phyloP scores from a whole-genome alignment of 176 grass and related monocot species.

The Bolboschoenus planiculmis region DNA sequence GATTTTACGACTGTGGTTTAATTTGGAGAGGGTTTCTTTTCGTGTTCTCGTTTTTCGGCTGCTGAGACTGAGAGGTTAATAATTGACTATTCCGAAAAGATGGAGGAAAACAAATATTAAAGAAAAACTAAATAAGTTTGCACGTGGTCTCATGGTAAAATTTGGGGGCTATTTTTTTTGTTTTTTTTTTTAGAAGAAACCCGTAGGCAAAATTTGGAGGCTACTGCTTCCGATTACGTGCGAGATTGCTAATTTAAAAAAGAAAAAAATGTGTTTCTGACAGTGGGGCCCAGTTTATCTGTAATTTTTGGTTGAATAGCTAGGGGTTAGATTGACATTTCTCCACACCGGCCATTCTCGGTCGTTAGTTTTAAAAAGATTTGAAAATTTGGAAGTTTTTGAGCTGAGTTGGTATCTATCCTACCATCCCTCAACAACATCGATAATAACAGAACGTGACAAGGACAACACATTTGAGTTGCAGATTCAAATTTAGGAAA shows the following conservation, averaged over 20 bases:
- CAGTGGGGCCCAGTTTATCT: neutral
- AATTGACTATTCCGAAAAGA: neutral
- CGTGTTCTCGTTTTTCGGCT: neutral
- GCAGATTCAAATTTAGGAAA: neutral
- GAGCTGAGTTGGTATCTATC: neutral
- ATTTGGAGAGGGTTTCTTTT: neutral
- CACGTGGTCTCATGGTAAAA: neutral
- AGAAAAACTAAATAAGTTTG: neutral
- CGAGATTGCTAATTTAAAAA: too few relatives aligned
- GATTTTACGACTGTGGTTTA: neutral
- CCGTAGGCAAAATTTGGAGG: too few relatives aligned
- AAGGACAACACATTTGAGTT: neutral
- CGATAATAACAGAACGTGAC: neutral
- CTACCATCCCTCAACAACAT: neutral
- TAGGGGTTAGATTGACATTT: neutral
- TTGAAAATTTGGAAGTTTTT: neutral
- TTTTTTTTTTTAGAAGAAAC: too few relatives aligned
- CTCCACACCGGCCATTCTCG: neutral
- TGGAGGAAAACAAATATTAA: too few relatives aligned
- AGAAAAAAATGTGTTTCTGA: too few relatives aligned
- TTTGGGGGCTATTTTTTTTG: slow-evolving; percentile 2
- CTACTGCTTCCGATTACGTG: too few relatives aligned
- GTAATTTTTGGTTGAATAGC: neutral
- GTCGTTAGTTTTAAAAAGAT: neutral
- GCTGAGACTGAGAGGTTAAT: neutral